Percentiles rank a stretch among this genome's conserved stretches.
phyloP scores from a whole-genome alignment of 78 protist genomes.

The Dictyostelium firmibasis region DNA sequence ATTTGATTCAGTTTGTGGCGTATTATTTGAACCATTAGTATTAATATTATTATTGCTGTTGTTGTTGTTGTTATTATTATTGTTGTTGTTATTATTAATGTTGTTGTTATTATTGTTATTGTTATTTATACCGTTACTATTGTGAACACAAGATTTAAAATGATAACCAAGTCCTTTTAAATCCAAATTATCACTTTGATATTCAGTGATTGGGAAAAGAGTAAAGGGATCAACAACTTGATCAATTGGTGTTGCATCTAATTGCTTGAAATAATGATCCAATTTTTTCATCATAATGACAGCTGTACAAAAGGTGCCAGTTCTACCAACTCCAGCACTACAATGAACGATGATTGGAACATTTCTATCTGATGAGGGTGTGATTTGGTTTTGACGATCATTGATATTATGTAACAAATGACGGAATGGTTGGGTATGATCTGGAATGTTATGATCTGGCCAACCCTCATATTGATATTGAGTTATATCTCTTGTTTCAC shows the following conservation, averaged over 20 bases:
- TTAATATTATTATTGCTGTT: not conserved
- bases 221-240: not conserved
- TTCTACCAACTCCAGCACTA: constrained; percentile 91
- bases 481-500: constrained; percentile 4
- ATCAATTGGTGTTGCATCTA: not conserved
- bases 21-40: not conserved
- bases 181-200: constrained; percentile 7
- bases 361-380: not conserved
- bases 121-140: not conserved
- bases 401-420: constrained; percentile 34
- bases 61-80: not conserved
- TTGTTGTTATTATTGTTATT: not conserved
- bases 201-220: not conserved
- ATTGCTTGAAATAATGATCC: constrained; percentile 5
- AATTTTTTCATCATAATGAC: constrained; percentile 63
- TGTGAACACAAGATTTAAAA: not conserved
- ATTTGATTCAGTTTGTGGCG: not conserved
- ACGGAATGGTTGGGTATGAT: constrained; percentile 61
- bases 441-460: constrained; percentile 91
- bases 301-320: constrained; percentile 89
- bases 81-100: not conserved
- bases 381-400: constrained; percentile 33
- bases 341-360: constrained; percentile 89
- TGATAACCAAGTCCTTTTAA: not conserved
- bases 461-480: constrained; percentile 89